Conservation (phyloP, 306 rosid species). For the Hylodesmum podocarpum region DNA sequence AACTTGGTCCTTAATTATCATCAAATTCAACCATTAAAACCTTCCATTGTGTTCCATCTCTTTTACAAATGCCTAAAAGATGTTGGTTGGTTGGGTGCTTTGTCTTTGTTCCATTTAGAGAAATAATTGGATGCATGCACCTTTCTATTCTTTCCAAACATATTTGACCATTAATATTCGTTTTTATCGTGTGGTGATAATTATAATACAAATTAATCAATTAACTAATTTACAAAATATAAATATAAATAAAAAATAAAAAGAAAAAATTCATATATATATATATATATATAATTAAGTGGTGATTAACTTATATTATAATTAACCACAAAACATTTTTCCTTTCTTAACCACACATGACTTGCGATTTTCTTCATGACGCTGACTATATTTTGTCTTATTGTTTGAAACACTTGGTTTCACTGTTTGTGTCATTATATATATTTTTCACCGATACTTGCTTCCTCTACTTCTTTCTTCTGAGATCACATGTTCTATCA, state of each 20-base stretch:
- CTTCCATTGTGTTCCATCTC: not conserved
- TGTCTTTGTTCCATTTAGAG: not conserved
- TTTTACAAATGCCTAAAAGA: not conserved
- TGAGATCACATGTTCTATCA: too few relatives aligned
- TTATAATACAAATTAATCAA: too few relatives aligned
- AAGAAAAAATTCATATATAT: too few relatives aligned
- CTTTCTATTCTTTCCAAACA: not conserved
- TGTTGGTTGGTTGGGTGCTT: not conserved
- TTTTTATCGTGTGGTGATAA: too few relatives aligned
- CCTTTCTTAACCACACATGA: too few relatives aligned
- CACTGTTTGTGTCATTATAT: not conserved
- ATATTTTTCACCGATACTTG: too few relatives aligned
- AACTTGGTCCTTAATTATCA: slow-evolving; percentile 13
- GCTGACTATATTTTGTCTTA: not conserved
- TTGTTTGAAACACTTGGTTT: not conserved
- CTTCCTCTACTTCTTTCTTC: too few relatives aligned
- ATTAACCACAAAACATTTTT: too few relatives aligned
- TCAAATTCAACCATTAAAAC: not conserved
- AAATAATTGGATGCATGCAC: not conserved
- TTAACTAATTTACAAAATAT: too few relatives aligned
- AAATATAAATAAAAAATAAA: too few relatives aligned
- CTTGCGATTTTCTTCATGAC: not conserved
- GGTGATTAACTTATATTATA: too few relatives aligned
- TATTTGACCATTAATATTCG: not conserved
- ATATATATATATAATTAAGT: too few relatives aligned